Conservation (phyloP, 2,329 filamentous ascomycete species). For the Chrysosphaeria jannelii region DNA sequence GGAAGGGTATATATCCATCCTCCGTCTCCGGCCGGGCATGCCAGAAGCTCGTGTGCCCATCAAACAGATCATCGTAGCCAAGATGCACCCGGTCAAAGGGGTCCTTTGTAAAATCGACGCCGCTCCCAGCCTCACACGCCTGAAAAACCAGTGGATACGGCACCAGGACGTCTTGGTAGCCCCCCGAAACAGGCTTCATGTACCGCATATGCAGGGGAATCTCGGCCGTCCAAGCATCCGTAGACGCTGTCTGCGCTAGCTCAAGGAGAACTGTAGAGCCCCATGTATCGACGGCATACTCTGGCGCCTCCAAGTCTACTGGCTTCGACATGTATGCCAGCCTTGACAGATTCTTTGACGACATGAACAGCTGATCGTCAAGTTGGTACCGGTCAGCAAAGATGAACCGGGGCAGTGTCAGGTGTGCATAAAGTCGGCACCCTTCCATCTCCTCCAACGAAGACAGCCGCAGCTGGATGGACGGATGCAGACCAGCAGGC, state of each 20-base stretch:
- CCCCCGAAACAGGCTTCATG: slow-evolving; percentile 27
- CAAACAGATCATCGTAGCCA: slow-evolving; percentile 66
- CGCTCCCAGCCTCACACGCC: slow-evolving; percentile 44
- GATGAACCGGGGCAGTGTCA: slow-evolving; percentile 52
- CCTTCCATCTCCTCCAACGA: slow-evolving; percentile 8
- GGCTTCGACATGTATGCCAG: slow-evolving; percentile 41
- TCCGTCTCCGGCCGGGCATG: slow-evolving; percentile 17
- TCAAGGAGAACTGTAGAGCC: slow-evolving; percentile 53
- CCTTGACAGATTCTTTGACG: slow-evolving; percentile 45
- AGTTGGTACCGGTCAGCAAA: slow-evolving; percentile 81
- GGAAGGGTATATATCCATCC: slow-evolving; percentile 14
- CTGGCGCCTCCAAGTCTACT: slow-evolving; percentile 72
- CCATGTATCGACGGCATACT: slow-evolving; percentile 49
- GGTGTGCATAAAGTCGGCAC: slow-evolving; percentile 49
- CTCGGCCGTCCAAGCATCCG: slow-evolving; percentile 25
- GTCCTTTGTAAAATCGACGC: slow-evolving; percentile 37
- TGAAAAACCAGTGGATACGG: slow-evolving; percentile 73
- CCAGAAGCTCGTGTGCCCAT: slow-evolving; percentile 51
- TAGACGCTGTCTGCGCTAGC: slow-evolving; percentile 15
- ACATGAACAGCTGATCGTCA: slow-evolving; percentile 41
- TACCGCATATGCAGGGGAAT: slow-evolving; percentile 75
- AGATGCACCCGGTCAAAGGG: slow-evolving; percentile 65
- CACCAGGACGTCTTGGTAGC: slow-evolving; percentile 23
- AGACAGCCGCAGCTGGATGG: slow-evolving; percentile 34
- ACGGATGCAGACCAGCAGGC: slow-evolving; percentile 63